Base-by-base conservation (phyloP, 306 rosid species). In the Neltuma alba region DNA sequence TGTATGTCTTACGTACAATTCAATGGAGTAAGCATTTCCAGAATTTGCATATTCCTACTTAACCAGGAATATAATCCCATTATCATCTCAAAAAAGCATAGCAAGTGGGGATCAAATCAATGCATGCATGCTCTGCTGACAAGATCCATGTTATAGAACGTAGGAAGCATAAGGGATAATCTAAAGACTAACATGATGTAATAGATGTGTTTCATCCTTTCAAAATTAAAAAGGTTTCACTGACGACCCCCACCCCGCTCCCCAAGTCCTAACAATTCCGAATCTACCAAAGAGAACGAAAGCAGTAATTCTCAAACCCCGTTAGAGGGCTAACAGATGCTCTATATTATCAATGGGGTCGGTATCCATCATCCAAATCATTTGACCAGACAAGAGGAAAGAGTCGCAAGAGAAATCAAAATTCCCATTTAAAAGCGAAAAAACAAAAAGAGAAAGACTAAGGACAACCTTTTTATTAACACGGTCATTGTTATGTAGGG, bases 271-370 rank as follows among this genome's bases (percentile, higher is more conserved):
- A 13, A 68, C 36, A 40, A 40, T 72, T 84, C 80, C 72, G 47
- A 77, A 70, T 76, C 81, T 69, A 75, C 84, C 52, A 76, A 23
- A 76, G 57, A 75, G 13, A 76, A 64, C 58, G 78, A 33, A 58
- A 75, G 62, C 34, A 60, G 6, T 68, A 45, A 62, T 23, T 38
- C 30, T 23, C 15, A 80, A 77, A 30, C 44, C 80, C 31, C 61
- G 27, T 38, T 31, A 42, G 57, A 41, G 4, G 9, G 15, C 72
- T 60, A 55, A 70, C 55, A 66, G 45, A 72, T 58, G 40, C 28
- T 76, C 81, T 78, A 82, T 48, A 64, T 4, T 67, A 65, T 71
- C 48, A 64, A 23, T 68, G 12, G 48, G 30, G 69, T 70, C 40
- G 76, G 80, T 30, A 72, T 72, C 76, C 55, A 82, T 79, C 18